A percentile compares a stretch with the other conserved stretches of the same genome.
Conservation (phyloP, 139 green algal species). For the Asterochloris erici region DNA sequence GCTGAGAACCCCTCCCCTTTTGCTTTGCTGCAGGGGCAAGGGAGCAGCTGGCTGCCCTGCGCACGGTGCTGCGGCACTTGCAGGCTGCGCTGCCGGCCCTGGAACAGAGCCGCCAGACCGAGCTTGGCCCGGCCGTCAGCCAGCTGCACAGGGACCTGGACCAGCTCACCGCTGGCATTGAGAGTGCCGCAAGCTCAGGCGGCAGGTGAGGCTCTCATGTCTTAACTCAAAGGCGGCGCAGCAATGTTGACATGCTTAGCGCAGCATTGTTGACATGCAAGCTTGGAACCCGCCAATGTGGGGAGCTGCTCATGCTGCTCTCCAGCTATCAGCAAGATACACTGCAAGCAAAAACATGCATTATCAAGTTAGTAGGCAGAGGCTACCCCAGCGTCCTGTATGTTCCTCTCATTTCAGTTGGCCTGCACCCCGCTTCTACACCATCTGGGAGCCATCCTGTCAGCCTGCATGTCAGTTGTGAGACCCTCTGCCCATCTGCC, state of each 20-base stretch:
- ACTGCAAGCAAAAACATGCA: no score
- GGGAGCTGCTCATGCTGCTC: no score
- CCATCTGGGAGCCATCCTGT: no score
- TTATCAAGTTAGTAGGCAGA: no score
- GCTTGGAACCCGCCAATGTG: no score
- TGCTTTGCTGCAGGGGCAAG: not conserved
- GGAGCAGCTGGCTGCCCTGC: constrained; percentile 12
- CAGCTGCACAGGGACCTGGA: constrained; percentile 29
- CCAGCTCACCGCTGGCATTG: not conserved
- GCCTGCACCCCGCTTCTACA: no score
- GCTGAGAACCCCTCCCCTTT: not conserved
- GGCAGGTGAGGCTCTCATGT: not conserved
- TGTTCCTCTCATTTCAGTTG: no score
- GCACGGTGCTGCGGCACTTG: constrained; percentile 4
- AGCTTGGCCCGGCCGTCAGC: constrained; percentile 1
- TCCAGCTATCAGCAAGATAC: no score
- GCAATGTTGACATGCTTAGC: not conserved
- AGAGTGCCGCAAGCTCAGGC: not conserved
- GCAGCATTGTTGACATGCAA: not conserved
- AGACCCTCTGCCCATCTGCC: no score
- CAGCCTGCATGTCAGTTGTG: no score
- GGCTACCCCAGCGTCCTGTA: no score
- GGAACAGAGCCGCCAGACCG: not conserved
- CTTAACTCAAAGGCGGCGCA: not conserved
- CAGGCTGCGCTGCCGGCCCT: not conserved